These are phyloP conservation scores for Trichoderma guizhouense DNA, from an alignment of 2,329 filamentous ascomycete genomes.

Conservation along the genomic window DNA sequence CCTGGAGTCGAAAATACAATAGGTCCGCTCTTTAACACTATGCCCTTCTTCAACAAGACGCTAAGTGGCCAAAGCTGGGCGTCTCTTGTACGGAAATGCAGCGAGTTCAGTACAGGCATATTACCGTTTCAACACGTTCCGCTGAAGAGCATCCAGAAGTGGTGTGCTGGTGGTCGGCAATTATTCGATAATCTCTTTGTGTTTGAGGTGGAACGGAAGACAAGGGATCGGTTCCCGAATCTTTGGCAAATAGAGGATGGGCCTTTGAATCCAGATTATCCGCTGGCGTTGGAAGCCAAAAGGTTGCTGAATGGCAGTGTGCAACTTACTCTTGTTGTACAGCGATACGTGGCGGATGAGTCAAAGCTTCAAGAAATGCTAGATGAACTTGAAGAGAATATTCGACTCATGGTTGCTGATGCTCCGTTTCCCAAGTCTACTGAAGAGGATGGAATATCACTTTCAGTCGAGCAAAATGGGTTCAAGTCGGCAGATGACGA, in stretches of 20 bases:
- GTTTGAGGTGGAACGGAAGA: slow-evolving; percentile 58
- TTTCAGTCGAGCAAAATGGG: not conserved
- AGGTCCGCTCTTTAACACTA: slow-evolving; percentile 86
- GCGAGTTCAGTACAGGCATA: slow-evolving; percentile 65
- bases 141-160: slow-evolving; percentile 76
- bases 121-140: slow-evolving; percentile 71
- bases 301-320: slow-evolving; percentile 48
- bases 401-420: slow-evolving; percentile 18
- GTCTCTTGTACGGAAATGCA: slow-evolving; percentile 59
- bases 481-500: not conserved
- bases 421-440: not conserved
- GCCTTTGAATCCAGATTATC: slow-evolving; percentile 60
- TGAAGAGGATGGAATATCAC: not conserved
- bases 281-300: slow-evolving; percentile 72
- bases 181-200: slow-evolving; percentile 82
- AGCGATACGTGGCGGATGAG: slow-evolving; percentile 38
- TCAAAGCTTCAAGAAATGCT: slow-evolving; percentile 36
- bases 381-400: slow-evolving; percentile 35
- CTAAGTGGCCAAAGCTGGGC: slow-evolving; percentile 51
- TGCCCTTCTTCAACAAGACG: slow-evolving; percentile 63
- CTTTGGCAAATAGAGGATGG: slow-evolving; percentile 56
- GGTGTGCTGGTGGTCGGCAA: slow-evolving; percentile 58
- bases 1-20: slow-evolving; percentile 63
- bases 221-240: slow-evolving; percentile 25
- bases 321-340: slow-evolving; percentile 57